phyloP scores from a whole-genome alignment of 352 stramenopile species.

The Pythium phragmitis region DNA sequence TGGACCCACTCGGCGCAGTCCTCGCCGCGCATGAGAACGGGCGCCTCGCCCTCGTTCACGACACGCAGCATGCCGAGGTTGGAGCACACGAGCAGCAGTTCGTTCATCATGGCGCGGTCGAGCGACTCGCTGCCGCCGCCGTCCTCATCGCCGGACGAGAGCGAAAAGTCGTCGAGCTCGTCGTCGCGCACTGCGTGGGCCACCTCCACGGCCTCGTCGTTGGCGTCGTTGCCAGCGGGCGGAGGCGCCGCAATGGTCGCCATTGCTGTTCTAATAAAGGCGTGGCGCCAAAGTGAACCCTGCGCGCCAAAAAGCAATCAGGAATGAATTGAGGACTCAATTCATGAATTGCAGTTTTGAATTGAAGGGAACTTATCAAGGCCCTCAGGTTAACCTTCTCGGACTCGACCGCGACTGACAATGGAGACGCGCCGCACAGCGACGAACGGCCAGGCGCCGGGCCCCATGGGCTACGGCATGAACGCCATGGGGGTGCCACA shows the following conservation, averaged over 20 bases:
- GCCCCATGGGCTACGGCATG: constrained; percentile 23
- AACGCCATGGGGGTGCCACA: constrained; percentile 25
- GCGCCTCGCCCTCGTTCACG: constrained; percentile 44
- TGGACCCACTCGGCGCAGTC: constrained; percentile 85
- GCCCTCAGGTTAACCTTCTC: constrained; percentile 4
- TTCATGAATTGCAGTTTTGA: not conserved
- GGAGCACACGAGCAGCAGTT: constrained; percentile 86
- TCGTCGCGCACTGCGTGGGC: constrained; percentile 25
- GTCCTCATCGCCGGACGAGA: constrained; percentile 51
- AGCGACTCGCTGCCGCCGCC: constrained; percentile 32
- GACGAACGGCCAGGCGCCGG: constrained; percentile 4
- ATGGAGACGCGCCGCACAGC: constrained; percentile 22
- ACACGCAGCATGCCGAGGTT: constrained; percentile 83
- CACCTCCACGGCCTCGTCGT: constrained; percentile 24
- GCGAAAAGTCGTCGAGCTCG: constrained; percentile 59
- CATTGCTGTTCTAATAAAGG: not conserved
- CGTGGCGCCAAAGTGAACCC: constrained; percentile 19
- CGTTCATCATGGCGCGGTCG: constrained; percentile 83
- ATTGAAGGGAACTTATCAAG: constrained; percentile 3
- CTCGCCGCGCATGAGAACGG: constrained; percentile 80
- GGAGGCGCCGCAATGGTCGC: not conserved
- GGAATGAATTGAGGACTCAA: not conserved
- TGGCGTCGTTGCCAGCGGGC: not conserved
- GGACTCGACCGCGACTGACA: not conserved
- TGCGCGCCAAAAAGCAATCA: constrained; percentile 19